These are phyloP conservation scores for Spiromastix sp. DNA, from an alignment of 2,329 filamentous ascomycete genomes.

Conservation along the genomic window DNA sequence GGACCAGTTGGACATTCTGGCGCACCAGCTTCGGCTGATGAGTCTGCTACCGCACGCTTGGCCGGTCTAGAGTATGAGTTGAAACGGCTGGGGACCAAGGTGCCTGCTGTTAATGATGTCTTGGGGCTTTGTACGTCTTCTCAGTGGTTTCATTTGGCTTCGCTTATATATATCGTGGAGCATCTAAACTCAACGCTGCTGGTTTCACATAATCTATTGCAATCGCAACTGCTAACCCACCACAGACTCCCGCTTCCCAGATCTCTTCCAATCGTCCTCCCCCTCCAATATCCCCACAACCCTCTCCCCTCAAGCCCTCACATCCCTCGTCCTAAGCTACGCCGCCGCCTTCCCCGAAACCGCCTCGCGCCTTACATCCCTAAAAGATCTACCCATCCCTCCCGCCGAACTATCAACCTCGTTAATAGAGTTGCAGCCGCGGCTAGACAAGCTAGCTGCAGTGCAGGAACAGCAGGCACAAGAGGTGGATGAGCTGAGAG, in stretches of 20 bases:
- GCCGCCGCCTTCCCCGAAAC: slow-evolving; percentile 38
- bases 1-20: slow-evolving; percentile 5
- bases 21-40: slow-evolving; percentile 4
- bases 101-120: slow-evolving; percentile 31
- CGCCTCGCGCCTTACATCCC: slow-evolving; percentile 36
- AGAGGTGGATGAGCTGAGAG: slow-evolving; percentile 31
- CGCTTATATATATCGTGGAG: no score
- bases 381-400: slow-evolving; percentile 38
- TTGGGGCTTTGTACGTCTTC: slow-evolving; percentile 29
- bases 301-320: slow-evolving; percentile 26
- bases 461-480: slow-evolving; percentile 29
- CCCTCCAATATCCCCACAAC: slow-evolving; percentile 24
- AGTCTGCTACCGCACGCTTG: slow-evolving; percentile 27
- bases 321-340: slow-evolving; percentile 35
- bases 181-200: no score
- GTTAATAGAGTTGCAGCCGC: slow-evolving; percentile 33
- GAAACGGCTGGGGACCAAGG: slow-evolving; percentile 25
- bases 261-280: slow-evolving; percentile 29
- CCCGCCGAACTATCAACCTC: slow-evolving; percentile 30
- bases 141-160: slow-evolving; percentile 10
- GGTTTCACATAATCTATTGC: neutral
- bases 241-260: slow-evolving; percentile 30
- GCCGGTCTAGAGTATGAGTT: slow-evolving; percentile 28
- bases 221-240: neutral
- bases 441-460: slow-evolving; percentile 25